Percentiles rank a stretch among this genome's conserved stretches.
phyloP scores from a whole-genome alignment of 1,139 yeast genomes.

The Zygosaccharomyces sapae region DNA sequence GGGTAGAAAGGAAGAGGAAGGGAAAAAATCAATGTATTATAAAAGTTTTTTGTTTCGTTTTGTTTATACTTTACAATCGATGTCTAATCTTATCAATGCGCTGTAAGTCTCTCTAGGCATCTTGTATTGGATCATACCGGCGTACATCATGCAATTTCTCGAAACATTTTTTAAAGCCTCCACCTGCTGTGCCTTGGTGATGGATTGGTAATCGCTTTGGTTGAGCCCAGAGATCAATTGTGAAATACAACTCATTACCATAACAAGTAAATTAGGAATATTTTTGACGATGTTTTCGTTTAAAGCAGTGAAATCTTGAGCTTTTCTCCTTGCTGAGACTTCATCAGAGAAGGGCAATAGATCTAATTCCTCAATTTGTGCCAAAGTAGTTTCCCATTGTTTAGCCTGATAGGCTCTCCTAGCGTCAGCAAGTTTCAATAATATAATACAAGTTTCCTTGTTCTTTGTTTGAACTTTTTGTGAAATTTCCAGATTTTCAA shows the following conservation, averaged over 20 bases:
- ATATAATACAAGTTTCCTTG: slow-evolving; percentile 59
- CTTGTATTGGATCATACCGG: slow-evolving; percentile 92
- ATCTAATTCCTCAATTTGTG: slow-evolving; percentile 53
- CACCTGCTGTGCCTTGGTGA: slow-evolving; percentile 52
- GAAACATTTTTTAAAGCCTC: slow-evolving; percentile 62
- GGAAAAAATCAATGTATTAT: background rate
- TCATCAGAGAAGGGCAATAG: slow-evolving; percentile 54
- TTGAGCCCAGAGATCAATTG: slow-evolving; percentile 50
- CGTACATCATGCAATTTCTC: slow-evolving; percentile 86
- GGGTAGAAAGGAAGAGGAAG: background rate
- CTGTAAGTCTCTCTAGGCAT: slow-evolving; percentile 92
- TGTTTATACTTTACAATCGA: slow-evolving; percentile 31
- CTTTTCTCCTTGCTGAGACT: slow-evolving; percentile 49
- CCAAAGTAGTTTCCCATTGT: slow-evolving; percentile 61
- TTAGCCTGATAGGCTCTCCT: slow-evolving; percentile 56
- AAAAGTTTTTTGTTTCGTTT: background rate
- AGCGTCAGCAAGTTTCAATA: slow-evolving; percentile 65
- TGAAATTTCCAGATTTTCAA: slow-evolving; percentile 43
- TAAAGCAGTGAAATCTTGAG: slow-evolving; percentile 55
- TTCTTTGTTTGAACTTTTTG: slow-evolving; percentile 47
- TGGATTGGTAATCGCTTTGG: slow-evolving; percentile 41
- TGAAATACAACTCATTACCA: slow-evolving; percentile 76
- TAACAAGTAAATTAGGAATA: slow-evolving; percentile 72
- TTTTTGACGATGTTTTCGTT: slow-evolving; percentile 74
- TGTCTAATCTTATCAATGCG: slow-evolving; percentile 66